phyloP scores from a whole-genome alignment of 441 rosid genomes.

The Jatropha podagrica region DNA sequence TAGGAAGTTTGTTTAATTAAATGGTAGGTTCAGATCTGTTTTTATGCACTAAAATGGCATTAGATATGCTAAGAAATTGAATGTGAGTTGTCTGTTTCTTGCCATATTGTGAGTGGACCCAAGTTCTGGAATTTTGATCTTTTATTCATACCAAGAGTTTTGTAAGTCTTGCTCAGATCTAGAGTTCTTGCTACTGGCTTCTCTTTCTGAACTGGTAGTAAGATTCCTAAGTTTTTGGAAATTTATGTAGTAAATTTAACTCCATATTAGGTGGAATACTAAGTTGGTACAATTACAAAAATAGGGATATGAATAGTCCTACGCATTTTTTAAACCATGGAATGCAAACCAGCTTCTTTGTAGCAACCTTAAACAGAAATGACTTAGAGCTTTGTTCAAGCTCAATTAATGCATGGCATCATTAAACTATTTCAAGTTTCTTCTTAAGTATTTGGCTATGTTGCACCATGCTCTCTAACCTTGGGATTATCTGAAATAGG shows the following conservation, averaged over 20 bases:
- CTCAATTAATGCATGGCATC: background rate
- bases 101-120: background rate
- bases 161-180: background rate
- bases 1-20: no score
- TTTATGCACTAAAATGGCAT: background rate
- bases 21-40: background rate
- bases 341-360: background rate
- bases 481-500: no score
- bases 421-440: background rate
- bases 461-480: no score
- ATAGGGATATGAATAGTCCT: background rate
- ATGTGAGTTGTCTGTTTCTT: background rate
- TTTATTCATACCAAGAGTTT: background rate
- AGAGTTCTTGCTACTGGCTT: background rate
- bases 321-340: background rate
- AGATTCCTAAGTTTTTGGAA: background rate
- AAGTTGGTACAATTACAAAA: no score
- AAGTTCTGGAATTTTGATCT: background rate
- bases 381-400: no score
- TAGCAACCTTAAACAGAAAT: background rate
- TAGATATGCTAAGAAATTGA: background rate
- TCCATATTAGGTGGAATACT: no score
- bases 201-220: background rate
- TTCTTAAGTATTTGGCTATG: no score
- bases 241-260: background rate